Base-by-base conservation (phyloP, 2,329 filamentous ascomycete genomes). In the Dactylellina parvicollis region DNA sequence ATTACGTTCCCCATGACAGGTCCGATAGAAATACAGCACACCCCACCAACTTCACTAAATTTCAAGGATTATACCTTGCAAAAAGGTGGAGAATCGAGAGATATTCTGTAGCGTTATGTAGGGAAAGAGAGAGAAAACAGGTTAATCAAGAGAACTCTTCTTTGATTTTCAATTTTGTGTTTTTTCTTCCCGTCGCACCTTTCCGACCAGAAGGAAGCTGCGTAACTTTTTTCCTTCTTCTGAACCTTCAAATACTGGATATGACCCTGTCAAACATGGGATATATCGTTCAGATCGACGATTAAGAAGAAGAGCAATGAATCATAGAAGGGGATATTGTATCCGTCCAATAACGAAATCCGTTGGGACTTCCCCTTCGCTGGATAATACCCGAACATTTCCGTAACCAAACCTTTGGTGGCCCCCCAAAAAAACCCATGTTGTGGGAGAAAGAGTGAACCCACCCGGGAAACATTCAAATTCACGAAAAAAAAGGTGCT, bases 151-250 rank as follows among this genome's bases (percentile, higher is more conserved):
- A 5, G 20, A 49, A 50, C 16, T 20, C 49, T 3, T 20, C 26
- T 36, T 16, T 9, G 4, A 12, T 49, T 42, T 8, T 10, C 16
- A 5, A 54, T 38, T 26, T 38, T 56, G 3, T 44, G n/a, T 18
- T 16, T 30, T 30, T 22, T 4, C 18, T n/a, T 24, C 34, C 34
- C 36, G 67, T 72, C 67, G 67, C 67, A 60, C 67, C 32, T 64
- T 72, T 72, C 67, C 67, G 67, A 72, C 67, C 44, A 59, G 32
- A 22, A 50, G 66, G 66, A 72, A 72, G 59, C 47, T 64, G 57
- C 34, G 28, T 34, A 47, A 61, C 36, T 18, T 60, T 38, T 14
- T 24, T 49, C 26, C 14, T 22, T 49, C 30, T 28, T 47, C 50
- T 30, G 34, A 18, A 9, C 20, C n/a, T 20, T 52, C n/a, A 1